A percentile compares a stretch with the other conserved stretches of the same genome.
phyloP scores from a whole-genome alignment of 148 eudicot species.

The Rhododendron mucronatum region DNA sequence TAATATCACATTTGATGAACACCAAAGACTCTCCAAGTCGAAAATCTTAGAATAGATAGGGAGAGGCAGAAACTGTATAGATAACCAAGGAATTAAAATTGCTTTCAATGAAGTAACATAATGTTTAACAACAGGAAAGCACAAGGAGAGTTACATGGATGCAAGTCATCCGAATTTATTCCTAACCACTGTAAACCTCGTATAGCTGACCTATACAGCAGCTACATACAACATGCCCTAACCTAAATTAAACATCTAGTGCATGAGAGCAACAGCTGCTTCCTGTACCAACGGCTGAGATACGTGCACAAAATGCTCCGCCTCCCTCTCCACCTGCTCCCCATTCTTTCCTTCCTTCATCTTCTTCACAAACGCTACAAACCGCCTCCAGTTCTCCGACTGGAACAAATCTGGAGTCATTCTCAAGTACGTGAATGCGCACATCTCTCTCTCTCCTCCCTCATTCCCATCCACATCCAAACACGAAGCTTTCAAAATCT shows the following conservation, averaged over 20 bases:
- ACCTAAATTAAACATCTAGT: slow-evolving; percentile 11
- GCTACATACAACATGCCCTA: neutral
- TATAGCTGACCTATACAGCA: neutral
- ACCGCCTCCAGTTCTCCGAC: slow-evolving; percentile 78
- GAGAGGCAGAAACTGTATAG: neutral
- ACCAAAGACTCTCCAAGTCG: neutral
- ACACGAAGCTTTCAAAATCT: slow-evolving; percentile 53
- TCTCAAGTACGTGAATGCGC: slow-evolving; percentile 91
- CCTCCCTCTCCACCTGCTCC: slow-evolving; percentile 79
- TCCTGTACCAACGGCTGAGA: slow-evolving; percentile 77
- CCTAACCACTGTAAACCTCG: neutral
- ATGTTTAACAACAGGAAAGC: neutral
- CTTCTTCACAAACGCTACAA: slow-evolving; percentile 83
- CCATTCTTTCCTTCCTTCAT: slow-evolving; percentile 76
- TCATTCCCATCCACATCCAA: slow-evolving; percentile 31
- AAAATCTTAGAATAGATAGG: neutral
- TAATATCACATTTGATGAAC: neutral
- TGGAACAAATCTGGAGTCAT: slow-evolving; percentile 87
- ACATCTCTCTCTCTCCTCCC: slow-evolving; percentile 55
- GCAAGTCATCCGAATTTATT: neutral
- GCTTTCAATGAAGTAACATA: neutral
- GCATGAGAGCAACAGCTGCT: slow-evolving; percentile 76
- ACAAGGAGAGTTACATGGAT: neutral
- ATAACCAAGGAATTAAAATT: neutral
- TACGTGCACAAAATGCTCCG: slow-evolving; percentile 76